Evolutionary conservation across 2,329 filamentous ascomycete species (phyloP), one percentile per base, ranked within the genome.

Genomic region (Leptographium galeiforme): DNA sequence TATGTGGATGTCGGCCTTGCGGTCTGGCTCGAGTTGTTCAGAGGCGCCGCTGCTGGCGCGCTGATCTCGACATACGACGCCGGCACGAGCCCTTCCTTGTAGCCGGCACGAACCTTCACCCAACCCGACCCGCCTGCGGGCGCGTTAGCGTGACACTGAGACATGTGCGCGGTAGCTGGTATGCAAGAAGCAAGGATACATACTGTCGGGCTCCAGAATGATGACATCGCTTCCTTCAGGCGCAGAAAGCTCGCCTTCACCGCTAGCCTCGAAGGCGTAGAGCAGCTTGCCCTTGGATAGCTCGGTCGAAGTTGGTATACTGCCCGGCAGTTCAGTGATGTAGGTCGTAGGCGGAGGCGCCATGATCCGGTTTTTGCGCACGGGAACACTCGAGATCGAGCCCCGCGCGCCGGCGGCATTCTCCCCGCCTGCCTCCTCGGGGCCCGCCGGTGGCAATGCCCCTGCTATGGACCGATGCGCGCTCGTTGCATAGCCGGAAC

Each of bases 331-430:
- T 56, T 85, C 78, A 58, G 80, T 85, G 56, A 93, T 76, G 63
- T 95, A 97, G 36, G 87, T 78, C 8, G 82, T 64, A 6, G 93
- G 93, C 6, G 93, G 93, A 13, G 93, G 93, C 6, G 93, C 93
- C 56, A 96, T 78, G 36, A 97, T 75, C 30, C 91, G 77, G 62
- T 85, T 83, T 62, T 81, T 87, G 59, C 78, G 71, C 8, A 62
- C 55, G 38, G 70, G 63, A 25, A 63, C 56, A 1, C 43, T 30
- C 11, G 61, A 63, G 19, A 63, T 63, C 13, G 66, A 60, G 36
- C 68, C 64, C 19, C 62, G 59, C n/a, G 63, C 58, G 18, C 60
- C 67, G 12, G 72, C 66, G 13, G 72, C 64, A 13, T 54, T 43
- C 19, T 58, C 57, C 48, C 82, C 76, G 16, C n/a, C 18, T 6